Base-by-base conservation (phyloP, 352 stramenopile species). In the Thalassiosira livingstoniorum region DNA sequence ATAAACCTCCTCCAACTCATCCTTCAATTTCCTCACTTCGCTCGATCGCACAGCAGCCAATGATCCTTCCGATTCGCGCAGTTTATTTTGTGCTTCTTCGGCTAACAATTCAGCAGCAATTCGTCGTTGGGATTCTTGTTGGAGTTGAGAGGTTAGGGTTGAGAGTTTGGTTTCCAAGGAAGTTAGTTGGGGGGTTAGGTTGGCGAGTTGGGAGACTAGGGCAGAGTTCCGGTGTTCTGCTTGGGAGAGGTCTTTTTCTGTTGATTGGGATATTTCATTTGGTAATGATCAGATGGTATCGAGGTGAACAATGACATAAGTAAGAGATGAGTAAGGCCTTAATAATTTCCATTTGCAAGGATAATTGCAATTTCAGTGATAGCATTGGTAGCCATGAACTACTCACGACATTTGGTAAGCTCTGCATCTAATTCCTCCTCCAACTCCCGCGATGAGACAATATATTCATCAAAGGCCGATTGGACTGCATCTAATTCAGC, bases 381-480 rank as follows among this genome's bases (percentile, higher is more conserved):
- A n/a, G n/a, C n/a, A n/a, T n/a, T n/a, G n/a, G n/a, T n/a, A n/a
- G n/a, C n/a, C n/a, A n/a, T n/a, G n/a, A n/a, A n/a, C 35, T 32
- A 92, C 90, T 94, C 84, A 94, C 90, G 91, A 77, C 91, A 94
- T 77, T 94, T 93, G 27, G 85, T 87, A 15, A 96, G 82, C 69
- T 94, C 89, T 0, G 84, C 89, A 82, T 96, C 92, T 13, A 96
- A 83, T 65, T 96, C 92, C 74, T 92, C 89, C 75, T 96, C 91
- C 25, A 95, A 65, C 58, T 96, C 92, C 62, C 89, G 75, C 42
- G 83, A 93, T 45, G 78, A 91, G n/a, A 83, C 90, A 71, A 96
- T 94, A 76, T 95, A 96, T 78, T 96, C 92, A 86, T 96, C 92
- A 81, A 95, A 96, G 21, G 86, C 88, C 23, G 83, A 82, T 85